Evolutionary conservation across 176 grass and related monocot species (phyloP).

Genomic region (Saccharum officinarum): DNA sequence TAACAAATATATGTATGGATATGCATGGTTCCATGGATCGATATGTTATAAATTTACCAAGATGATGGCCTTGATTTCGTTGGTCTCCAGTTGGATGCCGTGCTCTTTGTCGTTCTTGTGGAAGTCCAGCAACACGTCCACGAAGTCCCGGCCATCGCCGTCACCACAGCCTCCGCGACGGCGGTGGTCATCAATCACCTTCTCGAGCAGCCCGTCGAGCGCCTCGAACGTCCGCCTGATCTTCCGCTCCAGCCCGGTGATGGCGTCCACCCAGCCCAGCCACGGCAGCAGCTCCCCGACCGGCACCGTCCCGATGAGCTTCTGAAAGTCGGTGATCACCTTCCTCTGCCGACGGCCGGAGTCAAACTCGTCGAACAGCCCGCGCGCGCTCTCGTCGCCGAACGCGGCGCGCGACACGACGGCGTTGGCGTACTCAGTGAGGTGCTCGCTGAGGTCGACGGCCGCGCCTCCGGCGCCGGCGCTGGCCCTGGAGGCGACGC

Average conservation of each 20-base stretch:
- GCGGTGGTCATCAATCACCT: conserved; percentile 32
- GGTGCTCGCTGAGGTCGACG: not conserved
- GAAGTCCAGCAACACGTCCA: conserved; percentile 33
- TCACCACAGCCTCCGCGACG: not conserved
- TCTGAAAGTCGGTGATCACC: not conserved
- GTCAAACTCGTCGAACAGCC: not conserved
- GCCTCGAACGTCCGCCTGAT: conserved; percentile 17
- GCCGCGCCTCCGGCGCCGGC: not conserved
- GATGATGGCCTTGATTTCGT: conserved; percentile 37
- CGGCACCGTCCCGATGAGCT: conserved; percentile 6
- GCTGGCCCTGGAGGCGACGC: not conserved
- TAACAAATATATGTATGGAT: no score
- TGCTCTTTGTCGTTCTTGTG: not conserved
- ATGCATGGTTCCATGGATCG: no score
- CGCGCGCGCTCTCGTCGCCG: not conserved
- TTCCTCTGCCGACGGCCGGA: not conserved
- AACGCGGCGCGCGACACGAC: not conserved
- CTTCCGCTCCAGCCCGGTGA: conserved; percentile 12
- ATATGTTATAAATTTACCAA: conserved; percentile 1
- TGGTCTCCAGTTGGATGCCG: not conserved
- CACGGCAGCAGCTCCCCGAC: conserved; percentile 41
- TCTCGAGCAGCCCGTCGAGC: conserved; percentile 22
- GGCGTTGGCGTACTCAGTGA: conserved; percentile 12
- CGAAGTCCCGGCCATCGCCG: not conserved
- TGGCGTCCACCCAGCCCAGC: conserved; percentile 50